phyloP scores from a whole-genome alignment of 1,284 basidiomycete genomes.

The Fomitopsis palustris region DNA sequence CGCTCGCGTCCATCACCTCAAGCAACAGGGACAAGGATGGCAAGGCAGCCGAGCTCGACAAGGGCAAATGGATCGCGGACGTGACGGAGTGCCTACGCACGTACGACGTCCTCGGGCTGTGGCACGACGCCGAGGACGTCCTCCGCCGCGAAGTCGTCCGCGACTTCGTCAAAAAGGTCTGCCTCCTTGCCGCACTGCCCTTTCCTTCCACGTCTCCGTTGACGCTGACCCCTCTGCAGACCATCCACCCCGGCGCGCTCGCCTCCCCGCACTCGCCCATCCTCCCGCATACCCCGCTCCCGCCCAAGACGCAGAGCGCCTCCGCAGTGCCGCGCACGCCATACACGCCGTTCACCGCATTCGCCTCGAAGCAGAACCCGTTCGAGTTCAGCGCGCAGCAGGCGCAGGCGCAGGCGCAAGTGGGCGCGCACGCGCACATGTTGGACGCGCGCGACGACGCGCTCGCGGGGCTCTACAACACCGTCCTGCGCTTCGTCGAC shows the following conservation, averaged over 20 bases:
- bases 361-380: constrained; percentile 48
- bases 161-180: constrained; percentile 73
- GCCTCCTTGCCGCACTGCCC: constrained; percentile 8
- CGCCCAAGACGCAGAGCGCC: constrained; percentile 22
- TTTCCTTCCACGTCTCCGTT: background rate
- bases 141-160: constrained; percentile 68
- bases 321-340: constrained; percentile 55
- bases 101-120: constrained; percentile 78
- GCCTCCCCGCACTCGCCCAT: constrained; percentile 68
- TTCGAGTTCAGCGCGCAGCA: constrained; percentile 31
- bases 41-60: constrained; percentile 52
- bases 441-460: constrained; percentile 63
- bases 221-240: constrained; percentile 36
- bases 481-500: constrained; percentile 78
- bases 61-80: constrained; percentile 57
- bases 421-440: constrained; percentile 32
- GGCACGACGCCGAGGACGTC: constrained; percentile 85
- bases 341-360: constrained; percentile 60
- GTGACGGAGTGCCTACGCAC: constrained; percentile 78
- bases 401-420: constrained; percentile 24
- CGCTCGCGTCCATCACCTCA: constrained; percentile 45
- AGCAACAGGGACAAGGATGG: constrained; percentile 37
- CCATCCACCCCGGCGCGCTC: constrained; percentile 68
- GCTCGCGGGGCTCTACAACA: constrained; percentile 76
- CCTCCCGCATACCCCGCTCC: constrained; percentile 69